Evolutionary conservation across 495 filamentous ascomycete genomes (phyloP), one percentile per base, ranked within the genome.

Genomic region (Aspergillus funiculosus): DNA sequence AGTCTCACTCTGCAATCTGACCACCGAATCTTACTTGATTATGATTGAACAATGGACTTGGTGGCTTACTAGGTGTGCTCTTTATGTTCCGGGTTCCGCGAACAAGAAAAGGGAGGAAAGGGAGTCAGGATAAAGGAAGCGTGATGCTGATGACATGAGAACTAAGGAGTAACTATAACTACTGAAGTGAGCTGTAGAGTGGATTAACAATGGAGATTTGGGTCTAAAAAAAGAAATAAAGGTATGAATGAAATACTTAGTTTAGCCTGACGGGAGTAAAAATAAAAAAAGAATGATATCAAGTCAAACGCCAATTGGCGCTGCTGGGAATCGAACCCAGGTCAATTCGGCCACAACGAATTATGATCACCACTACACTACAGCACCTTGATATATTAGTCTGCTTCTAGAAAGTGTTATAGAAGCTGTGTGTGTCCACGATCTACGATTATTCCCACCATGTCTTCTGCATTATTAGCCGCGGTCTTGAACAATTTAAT

Each of bases 301-400:
- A 46, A 49, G 39, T 32, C 40, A 52, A 45, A 38, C 31, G 39
- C 32, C 34, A 38, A 26, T 31, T 65, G 64, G 64, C 64, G 62
- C 60, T 53, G 57, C 64, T 63, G 58, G 60, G 64, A 68, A 64
- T 68, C 64, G 64, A 66, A 68, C 64, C 64, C 59, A 63, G 62
- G 62, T 64, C 59, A 59, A 60, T 57, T 60, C 62, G 62, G 62
- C 53, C 53, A 61, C 58, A 55, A 61, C 58, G 52, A 48, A 37
- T 22, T 46, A 46, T 57, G 54, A 53, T 60, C 29, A 57, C 57
- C 57, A 54, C 51, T 57, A 57, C 50, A 60, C 57, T 53, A 60
- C 54, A 45, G 50, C 57, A 54, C 57, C 57, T 50, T 56, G 40
- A 48, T 41, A 47, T 50, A 20, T 29, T 3, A 1, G n/a, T n/a